Percentiles rank a stretch among this genome's conserved stretches.
phyloP scores from a whole-genome alignment of 805 yeast species.

The Candida gorgasii region DNA sequence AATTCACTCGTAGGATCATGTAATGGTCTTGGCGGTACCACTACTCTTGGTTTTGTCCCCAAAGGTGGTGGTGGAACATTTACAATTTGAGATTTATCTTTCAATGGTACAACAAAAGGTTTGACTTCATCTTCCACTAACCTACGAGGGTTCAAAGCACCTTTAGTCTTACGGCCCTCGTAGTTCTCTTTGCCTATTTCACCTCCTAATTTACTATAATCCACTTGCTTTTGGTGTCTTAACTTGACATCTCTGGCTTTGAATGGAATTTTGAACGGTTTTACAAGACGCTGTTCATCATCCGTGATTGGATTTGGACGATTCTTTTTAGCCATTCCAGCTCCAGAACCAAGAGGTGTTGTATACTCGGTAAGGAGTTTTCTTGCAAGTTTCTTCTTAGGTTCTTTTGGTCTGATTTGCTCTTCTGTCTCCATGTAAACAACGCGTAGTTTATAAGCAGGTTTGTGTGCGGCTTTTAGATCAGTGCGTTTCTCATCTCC shows the following conservation, averaged over 20 bases:
- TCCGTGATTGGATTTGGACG: constrained; percentile 56
- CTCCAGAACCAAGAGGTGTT: constrained; percentile 65
- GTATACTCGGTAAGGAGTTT: constrained; percentile 42
- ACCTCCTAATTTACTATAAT: constrained; percentile 21
- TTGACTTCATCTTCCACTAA: constrained; percentile 37
- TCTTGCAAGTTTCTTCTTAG: constrained; percentile 16
- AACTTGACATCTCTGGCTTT: constrained; percentile 28
- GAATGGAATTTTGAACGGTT: constrained; percentile 72
- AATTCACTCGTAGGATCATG: constrained; percentile 93
- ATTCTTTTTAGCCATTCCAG: constrained; percentile 58
- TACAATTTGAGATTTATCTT: constrained; percentile 32
- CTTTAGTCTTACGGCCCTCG: constrained; percentile 30
- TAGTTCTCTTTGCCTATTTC: constrained; percentile 1
- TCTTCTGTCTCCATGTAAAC: constrained; percentile 7
- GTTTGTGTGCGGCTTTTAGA: not conserved
- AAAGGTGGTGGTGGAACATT: constrained; percentile 70
- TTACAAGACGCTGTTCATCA: constrained; percentile 52
- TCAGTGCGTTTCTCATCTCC: not conserved
- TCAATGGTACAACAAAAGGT: constrained; percentile 64
- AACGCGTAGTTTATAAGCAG: constrained; percentile 9
- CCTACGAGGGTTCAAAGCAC: constrained; percentile 63
- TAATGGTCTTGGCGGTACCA: constrained; percentile 84
- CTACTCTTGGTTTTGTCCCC: constrained; percentile 73
- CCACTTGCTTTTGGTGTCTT: constrained; percentile 27
- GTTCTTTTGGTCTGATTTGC: not conserved